Evolutionary conservation across 2,329 filamentous ascomycete species (phyloP), one percentile per base, ranked within the genome.

Genomic region (Aaosphaeria arxii): DNA sequence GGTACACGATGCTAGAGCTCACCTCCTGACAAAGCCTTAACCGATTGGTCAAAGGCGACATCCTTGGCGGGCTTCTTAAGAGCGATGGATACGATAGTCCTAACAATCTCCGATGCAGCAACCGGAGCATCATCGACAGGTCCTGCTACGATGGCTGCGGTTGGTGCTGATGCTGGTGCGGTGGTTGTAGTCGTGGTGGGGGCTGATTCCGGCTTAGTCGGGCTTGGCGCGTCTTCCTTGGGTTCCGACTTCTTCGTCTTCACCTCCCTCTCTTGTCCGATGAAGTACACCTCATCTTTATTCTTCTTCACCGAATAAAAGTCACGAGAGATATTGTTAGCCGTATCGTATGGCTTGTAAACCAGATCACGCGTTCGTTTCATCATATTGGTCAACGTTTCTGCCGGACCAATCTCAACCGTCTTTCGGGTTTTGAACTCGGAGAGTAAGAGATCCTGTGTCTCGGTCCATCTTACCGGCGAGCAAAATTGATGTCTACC

Each of bases 341-440:
- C 51, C 4, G 51, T 53, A 38, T 53, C 50, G 45, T 40, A 50
- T 28, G 47, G 43, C 7, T 42, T 38, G 40, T 49, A 44, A 17
- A 40, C 47, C 36, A 45, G 17, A 13, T 41, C 42, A 7, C 67
- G 54, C 5, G 69, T 72, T 44, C 61, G 62, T 56, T 66, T 69
- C 13, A 65, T 63, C 69, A 74, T 74, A n/a, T 57, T 64, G 7
- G 61, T 57, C 24, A 75, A 54, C 4, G 61, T 70, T 24, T 64
- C 56, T 5, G 64, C 57, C 0, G 72, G 71, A 4, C 72, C 72
- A 43, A 74, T 62, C 54, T 75, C 72, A 40, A 75, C 58, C 30
- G 70, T 56, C 11, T 67, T 58, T 40, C 68, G 56, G 30, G 63
- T 62, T 11, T 58, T 49, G 28, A 52, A 46, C 4, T 62, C 52